Conservation (phyloP, 371 early-diverging fungal genomes). For the Thermomucor indicae-seudaticae region DNA sequence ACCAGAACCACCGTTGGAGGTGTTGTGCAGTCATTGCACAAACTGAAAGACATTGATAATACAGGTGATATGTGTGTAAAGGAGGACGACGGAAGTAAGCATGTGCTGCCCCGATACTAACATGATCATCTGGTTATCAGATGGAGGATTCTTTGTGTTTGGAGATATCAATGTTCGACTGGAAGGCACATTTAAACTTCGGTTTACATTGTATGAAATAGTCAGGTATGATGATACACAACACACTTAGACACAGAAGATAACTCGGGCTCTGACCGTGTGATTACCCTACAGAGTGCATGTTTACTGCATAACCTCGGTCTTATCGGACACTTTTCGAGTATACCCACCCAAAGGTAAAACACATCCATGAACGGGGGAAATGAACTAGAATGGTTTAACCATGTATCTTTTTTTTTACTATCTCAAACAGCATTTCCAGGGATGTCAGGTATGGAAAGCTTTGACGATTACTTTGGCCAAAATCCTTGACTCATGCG, state of each 20-base stretch:
- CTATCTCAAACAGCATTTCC: slow-evolving; percentile 59
- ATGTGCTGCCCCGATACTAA: no score
- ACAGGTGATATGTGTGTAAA: slow-evolving; percentile 33
- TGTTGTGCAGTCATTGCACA: slow-evolving; percentile 43
- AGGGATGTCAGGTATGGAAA: slow-evolving; percentile 74
- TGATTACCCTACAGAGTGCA: not conserved
- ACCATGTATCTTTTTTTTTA: no score
- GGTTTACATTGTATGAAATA: slow-evolving; percentile 84
- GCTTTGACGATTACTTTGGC: not conserved
- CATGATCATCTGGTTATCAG: slow-evolving; percentile 19
- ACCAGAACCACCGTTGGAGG: slow-evolving; percentile 40
- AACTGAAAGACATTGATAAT: slow-evolving; percentile 39
- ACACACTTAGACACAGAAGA: not conserved
- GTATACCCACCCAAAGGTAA: not conserved
- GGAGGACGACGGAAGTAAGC: not conserved
- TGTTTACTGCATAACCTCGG: no score
- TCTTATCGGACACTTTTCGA: not conserved
- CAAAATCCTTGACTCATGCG: not conserved
- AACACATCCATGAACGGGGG: not conserved
- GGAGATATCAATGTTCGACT: slow-evolving; percentile 89
- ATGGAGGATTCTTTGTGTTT: slow-evolving; percentile 94
- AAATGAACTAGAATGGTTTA: not conserved
- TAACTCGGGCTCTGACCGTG: not conserved
- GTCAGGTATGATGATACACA: slow-evolving; percentile 25
- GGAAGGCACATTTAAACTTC: slow-evolving; percentile 85